phyloP scores from a whole-genome alignment of 805 yeast species.

The Kregervanrija fluxuum region DNA sequence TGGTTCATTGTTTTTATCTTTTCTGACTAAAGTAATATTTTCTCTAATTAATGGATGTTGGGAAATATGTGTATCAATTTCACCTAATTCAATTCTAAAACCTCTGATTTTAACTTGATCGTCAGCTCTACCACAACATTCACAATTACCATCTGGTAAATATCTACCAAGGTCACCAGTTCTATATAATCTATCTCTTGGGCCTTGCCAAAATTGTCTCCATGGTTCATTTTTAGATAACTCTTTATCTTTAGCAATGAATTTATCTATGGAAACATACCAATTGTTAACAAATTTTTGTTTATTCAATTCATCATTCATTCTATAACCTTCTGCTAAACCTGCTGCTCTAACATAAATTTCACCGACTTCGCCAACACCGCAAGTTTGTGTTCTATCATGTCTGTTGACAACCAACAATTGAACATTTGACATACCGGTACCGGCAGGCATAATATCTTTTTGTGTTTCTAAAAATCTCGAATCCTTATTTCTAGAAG shows the following conservation, averaged over 20 bases:
- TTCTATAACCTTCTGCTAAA: conserved; percentile 91
- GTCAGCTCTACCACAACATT: conserved; percentile 98
- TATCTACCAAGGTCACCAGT: conserved; percentile 98
- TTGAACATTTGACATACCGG: conserved; percentile 95
- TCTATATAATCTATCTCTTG: conserved; percentile 91
- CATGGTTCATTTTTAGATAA: conserved; percentile 46
- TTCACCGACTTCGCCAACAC: conserved; percentile 98
- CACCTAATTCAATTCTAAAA: conserved; percentile 96
- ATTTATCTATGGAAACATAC: conserved; percentile 66
- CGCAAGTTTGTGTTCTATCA: conserved; percentile 86
- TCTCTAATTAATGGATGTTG: conserved; percentile 91
- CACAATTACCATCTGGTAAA: conserved; percentile 94
- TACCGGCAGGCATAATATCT: conserved; percentile 97
- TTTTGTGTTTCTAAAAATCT: conserved; percentile 75
- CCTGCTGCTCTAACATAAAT: conserved; percentile 98
- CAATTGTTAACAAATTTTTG: conserved; percentile 87
- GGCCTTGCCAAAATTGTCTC: conserved; percentile 84
- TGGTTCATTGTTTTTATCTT: conserved; percentile 90
- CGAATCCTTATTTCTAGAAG: conserved; percentile 62
- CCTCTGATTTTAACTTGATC: conserved; percentile 98
- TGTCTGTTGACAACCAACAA: conserved; percentile 86
- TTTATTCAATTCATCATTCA: conserved; percentile 79
- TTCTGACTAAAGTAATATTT: conserved; percentile 84
- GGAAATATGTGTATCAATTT: conserved; percentile 93
- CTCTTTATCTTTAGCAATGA: conserved; percentile 50